phyloP scores from a whole-genome alignment of 2,329 filamentous ascomycete genomes.

The Paecilomyces sp. region DNA sequence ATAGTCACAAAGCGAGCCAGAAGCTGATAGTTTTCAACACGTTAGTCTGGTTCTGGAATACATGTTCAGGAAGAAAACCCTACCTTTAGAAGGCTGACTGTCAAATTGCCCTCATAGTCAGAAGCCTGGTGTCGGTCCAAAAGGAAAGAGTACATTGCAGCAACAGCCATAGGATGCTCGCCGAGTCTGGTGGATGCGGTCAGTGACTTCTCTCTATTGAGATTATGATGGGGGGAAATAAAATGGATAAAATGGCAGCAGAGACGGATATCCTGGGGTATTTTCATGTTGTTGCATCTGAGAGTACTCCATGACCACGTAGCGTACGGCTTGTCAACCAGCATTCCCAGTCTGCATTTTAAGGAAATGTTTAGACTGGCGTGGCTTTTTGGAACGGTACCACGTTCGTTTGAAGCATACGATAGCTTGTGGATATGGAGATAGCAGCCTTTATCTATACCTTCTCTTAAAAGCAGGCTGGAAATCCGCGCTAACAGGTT shows the following conservation, averaged over 20 bases:
- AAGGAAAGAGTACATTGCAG: constrained; percentile 42
- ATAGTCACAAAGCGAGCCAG: constrained; percentile 51
- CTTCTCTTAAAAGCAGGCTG: constrained; percentile 17
- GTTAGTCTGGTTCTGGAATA: neutral
- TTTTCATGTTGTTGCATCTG: neutral
- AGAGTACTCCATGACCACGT: neutral
- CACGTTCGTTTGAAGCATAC: neutral
- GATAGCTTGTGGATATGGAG: constrained; percentile 5
- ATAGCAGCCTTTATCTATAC: constrained; percentile 20
- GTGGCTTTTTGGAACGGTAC: neutral
- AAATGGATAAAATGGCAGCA: neutral
- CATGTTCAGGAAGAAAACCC: constrained; percentile 1
- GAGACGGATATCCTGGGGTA: neutral
- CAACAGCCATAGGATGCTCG: constrained; percentile 41
- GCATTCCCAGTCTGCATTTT: neutral
- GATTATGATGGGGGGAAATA: neutral
- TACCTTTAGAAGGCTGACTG: constrained; percentile 41
- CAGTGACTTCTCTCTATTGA: constrained; percentile 20
- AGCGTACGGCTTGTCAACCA: neutral
- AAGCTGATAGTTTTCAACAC: constrained; percentile 30
- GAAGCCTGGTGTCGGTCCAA: constrained; percentile 42
- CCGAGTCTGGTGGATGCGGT: constrained; percentile 29
- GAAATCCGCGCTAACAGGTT: constrained; percentile 21
- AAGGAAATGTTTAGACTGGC: neutral
- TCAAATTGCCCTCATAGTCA: constrained; percentile 40